Evolutionary conservation across 192 early-diverging fungal species (phyloP), one percentile per base, ranked within the genome.

Genomic region (Linnemannia zychae): DNA sequence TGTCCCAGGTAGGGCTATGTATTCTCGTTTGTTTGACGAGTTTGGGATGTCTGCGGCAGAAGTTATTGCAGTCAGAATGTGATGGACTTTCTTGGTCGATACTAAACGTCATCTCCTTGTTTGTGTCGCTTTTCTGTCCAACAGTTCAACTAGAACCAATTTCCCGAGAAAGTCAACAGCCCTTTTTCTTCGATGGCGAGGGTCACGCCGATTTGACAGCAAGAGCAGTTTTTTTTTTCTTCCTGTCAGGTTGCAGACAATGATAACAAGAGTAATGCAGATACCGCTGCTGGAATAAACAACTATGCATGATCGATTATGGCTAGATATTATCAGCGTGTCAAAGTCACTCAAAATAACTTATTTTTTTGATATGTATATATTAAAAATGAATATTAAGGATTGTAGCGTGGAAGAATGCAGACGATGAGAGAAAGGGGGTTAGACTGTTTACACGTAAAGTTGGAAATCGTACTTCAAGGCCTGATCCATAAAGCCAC

Each of bases 1-100:
- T 92, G 38, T 69, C 77, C 38, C 71, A 78, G 72, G 82, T 84
- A 71, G 52, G 63, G n/a, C 22, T 50, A 12, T 16, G 40, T 44
- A 9, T 9, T 44, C 40, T 44, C 40, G 40, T 9, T 44, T 44
- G 40, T 44, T 44, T 9, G 9, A 6, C 40, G 40, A 44, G 40
- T 6, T 3, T 6, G 40, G 9, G 3, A 44, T 44, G 40, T 44
- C 40, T 44, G 40, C 9, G 40, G 40, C 40, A 44, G 40, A 44
- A 44, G 40, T 3, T 9, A 44, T 44, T 44, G 40, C 9, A 44
- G 9, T 44, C 9, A 9, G 40, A 44, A 44, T 44, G 40, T 44
- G 40, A 3, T 44, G 40, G 40, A 3, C 9, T 44, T 44, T 44
- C 40, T 44, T 9, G 3, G 3, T 44, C 40, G 48, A 31, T 17